Percentiles rank a stretch among this genome's conserved stretches.
Evolutionary conservation across 257 asterid genomes (phyloP).

Genomic region (Penstemon eatonii): DNA sequence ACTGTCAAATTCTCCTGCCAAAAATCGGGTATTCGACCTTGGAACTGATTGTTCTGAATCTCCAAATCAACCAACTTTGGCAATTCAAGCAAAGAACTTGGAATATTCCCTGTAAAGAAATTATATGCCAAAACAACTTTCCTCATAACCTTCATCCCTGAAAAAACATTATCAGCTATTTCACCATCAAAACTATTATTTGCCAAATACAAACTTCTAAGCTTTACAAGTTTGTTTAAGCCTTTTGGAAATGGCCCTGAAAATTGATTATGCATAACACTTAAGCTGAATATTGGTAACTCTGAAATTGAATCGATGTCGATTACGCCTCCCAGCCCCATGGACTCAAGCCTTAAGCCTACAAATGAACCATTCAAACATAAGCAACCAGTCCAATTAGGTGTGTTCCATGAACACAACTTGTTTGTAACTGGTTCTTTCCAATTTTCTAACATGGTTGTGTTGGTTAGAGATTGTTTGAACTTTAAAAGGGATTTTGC

Average conservation of each 20-base stretch:
- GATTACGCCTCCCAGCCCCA: slow-evolving; percentile 49
- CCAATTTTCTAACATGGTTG: slow-evolving; percentile 49
- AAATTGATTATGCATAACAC: slow-evolving; percentile 53
- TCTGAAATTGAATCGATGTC: slow-evolving; percentile 39
- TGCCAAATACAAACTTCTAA: slow-evolving; percentile 56
- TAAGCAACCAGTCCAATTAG: slow-evolving; percentile 57
- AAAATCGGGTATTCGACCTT: slow-evolving; percentile 55
- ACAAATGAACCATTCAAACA: slow-evolving; percentile 41
- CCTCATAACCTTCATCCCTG: slow-evolving; percentile 50
- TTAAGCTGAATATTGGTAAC: slow-evolving; percentile 40
- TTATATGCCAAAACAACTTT: slow-evolving; percentile 50
- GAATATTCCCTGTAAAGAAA: slow-evolving; percentile 46
- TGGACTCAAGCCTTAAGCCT: slow-evolving; percentile 45
- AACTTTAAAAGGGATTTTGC: slow-evolving; percentile 43
- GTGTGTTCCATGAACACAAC: slow-evolving; percentile 40
- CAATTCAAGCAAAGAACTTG: slow-evolving; percentile 48
- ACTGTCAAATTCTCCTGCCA: slow-evolving; percentile 43
- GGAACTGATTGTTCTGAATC: slow-evolving; percentile 52
- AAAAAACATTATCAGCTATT: slow-evolving; percentile 45
- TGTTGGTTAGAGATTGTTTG: slow-evolving; percentile 46
- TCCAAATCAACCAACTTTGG: slow-evolving; percentile 49
- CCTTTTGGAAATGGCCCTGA: slow-evolving; percentile 46
- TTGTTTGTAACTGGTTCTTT: slow-evolving; percentile 8
- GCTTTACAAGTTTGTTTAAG: slow-evolving; percentile 36
- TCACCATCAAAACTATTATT: slow-evolving; percentile 55